A percentile compares a stretch with the other conserved stretches of the same genome.
phyloP scores from a whole-genome alignment of 23 red algal genomes.

The Rhodosorus marinus region DNA sequence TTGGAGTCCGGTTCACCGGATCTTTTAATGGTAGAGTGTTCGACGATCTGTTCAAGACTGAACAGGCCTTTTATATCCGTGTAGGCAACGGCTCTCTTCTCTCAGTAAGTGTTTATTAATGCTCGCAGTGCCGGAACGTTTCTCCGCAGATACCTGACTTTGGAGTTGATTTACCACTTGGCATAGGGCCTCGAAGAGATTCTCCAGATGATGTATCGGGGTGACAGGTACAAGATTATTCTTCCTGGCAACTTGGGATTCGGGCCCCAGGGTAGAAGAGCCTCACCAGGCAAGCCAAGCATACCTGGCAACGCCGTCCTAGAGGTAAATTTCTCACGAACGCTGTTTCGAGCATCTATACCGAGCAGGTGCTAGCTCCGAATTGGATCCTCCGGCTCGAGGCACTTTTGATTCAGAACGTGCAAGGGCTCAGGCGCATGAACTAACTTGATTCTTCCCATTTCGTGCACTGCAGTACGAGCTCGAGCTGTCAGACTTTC shows the following conservation, averaged over 20 bases:
- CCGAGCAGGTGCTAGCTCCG: too few species aligned
- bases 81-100: conserved; percentile 47
- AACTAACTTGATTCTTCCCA: too few species aligned
- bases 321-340: conserved; percentile 7
- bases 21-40: conserved; percentile 70
- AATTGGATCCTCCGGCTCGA: too few species aligned
- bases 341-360: too few species aligned
- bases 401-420: too few species aligned
- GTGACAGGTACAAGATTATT: conserved; percentile 36
- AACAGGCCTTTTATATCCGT: conserved; percentile 66
- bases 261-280: conserved; percentile 55
- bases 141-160: neutral
- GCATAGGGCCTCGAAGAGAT: conserved; percentile 73
- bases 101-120: conserved; percentile 11
- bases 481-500: neutral
- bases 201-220: conserved; percentile 47
- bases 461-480: too few species aligned
- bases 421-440: too few species aligned
- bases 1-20: conserved; percentile 77
- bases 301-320: conserved; percentile 80
- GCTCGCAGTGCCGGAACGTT: neutral
- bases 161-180: neutral
- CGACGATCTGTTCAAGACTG: conserved; percentile 59
- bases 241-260: conserved; percentile 62
- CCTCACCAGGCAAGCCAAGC: conserved; percentile 65